Base-by-base conservation (phyloP, 176 grass and related monocot genomes). In the Zoysia pacifica region DNA sequence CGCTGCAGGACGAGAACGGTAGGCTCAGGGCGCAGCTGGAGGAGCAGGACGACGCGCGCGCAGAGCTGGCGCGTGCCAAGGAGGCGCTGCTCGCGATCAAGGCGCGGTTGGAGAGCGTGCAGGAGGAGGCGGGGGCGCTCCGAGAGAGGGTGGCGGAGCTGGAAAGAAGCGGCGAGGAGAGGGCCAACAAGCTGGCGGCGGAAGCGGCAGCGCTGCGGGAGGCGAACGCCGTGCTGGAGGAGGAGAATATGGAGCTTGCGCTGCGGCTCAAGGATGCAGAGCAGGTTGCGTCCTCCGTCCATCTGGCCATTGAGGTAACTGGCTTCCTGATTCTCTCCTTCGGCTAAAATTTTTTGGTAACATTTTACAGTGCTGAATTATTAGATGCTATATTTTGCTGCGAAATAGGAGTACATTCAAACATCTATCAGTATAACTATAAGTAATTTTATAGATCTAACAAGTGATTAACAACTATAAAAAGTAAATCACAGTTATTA, bases 1-100 rank as follows among this genome's bases (percentile, higher is more conserved):
- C 96, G 44, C 76, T 99, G 82, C 76, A 86, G 75, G 88, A 93
- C 41, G 96, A 99, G 84, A 99, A 99, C 81, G 82, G 72, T 53
- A 70, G 39, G 81, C 93, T 99, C 58, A 77, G 89, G 58, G 72
- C 56, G 56, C 75, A 91, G 71, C 67, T 62, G 54, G 63, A 69
- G 69, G 93, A 99, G 59, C 74, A 82, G 48, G 89, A 53, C 44
- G 39, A 62, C 76, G 66, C 78, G 16, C 82, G 79, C 43, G 72
- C 40, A 11, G 79, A 93, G 75, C 88, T 99, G 46, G 93, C 86
- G 38, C 78, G 55, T 62, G 83, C 77, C 45, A 91, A 76, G 79
- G 86, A 83, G 48, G 84, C 89, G 73, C 83, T 91, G 62, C 62
- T 67, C 74, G 75, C 67, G 9, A 68, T 94, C 62, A 82, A 69